Percentiles rank a stretch among this genome's conserved stretches.
phyloP scores from a whole-genome alignment of 2,329 filamentous ascomycete genomes.

The Aotearoamyces nothofagi region DNA sequence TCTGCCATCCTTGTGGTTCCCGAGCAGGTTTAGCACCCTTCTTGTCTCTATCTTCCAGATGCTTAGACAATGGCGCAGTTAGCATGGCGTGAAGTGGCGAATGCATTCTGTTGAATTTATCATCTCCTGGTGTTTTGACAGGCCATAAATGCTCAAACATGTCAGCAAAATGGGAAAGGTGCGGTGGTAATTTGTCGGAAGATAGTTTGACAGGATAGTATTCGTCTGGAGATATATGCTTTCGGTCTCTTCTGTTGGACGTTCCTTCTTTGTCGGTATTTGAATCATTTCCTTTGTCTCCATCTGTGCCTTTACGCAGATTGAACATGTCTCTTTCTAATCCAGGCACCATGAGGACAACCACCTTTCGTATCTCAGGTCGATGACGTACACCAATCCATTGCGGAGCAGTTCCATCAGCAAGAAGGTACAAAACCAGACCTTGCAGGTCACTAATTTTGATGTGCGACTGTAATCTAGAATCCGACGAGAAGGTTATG shows the following conservation, averaged over 20 bases:
- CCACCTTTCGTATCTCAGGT: slow-evolving; percentile 59
- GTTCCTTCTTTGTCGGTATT: slow-evolving; percentile 2
- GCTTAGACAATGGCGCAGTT: slow-evolving; percentile 54
- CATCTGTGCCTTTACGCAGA: slow-evolving; percentile 12
- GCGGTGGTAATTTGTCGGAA: slow-evolving; percentile 32
- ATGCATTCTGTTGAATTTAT: slow-evolving; percentile 64
- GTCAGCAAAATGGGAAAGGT: slow-evolving; percentile 53
- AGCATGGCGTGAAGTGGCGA: slow-evolving; percentile 81
- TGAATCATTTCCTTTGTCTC: slow-evolving; percentile 2
- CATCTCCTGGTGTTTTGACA: slow-evolving; percentile 73
- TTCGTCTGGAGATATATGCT: slow-evolving; percentile 35
- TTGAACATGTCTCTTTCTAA: slow-evolving; percentile 85
- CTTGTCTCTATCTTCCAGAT: slow-evolving; percentile 47
- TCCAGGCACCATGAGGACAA: slow-evolving; percentile 83
- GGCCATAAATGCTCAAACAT: slow-evolving; percentile 88
- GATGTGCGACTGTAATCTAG: slow-evolving; percentile 45
- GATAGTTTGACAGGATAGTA: slow-evolving; percentile 41
- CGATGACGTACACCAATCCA: slow-evolving; percentile 50
- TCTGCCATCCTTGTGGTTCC: slow-evolving; percentile 51
- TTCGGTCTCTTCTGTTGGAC: slow-evolving; percentile 5
- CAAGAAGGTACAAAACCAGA: slow-evolving; percentile 50
- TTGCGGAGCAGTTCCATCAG: slow-evolving; percentile 47
- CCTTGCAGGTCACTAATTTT: slow-evolving; percentile 47
- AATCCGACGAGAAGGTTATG: slow-evolving; percentile 38
- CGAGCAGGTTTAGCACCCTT: slow-evolving; percentile 45